phyloP scores from a whole-genome alignment of 2,329 filamentous ascomycete genomes.

The Diaporthe sp. region DNA sequence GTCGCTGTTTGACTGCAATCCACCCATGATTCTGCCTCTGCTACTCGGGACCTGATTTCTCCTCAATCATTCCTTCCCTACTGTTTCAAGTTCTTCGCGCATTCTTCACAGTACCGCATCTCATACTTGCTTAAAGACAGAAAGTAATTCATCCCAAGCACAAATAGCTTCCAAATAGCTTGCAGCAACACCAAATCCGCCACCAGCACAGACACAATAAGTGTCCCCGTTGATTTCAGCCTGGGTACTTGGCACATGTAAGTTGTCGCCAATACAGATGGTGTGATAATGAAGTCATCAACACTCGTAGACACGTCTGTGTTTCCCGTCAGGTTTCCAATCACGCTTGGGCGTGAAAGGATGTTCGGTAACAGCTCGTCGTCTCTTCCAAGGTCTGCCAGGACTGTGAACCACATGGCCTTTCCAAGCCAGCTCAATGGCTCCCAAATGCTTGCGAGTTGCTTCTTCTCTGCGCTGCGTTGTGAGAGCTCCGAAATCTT shows the following conservation, averaged over 20 bases:
- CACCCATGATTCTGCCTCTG: too few relatives aligned
- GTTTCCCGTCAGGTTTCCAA: neutral
- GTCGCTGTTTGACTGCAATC: too few relatives aligned
- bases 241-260: neutral
- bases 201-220: neutral
- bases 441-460: neutral
- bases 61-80: neutral
- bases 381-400: slow-evolving; percentile 12
- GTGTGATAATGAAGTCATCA: neutral
- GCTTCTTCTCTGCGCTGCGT: neutral
- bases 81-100: neutral
- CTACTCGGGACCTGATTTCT: too few relatives aligned
- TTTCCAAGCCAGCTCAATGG: neutral
- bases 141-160: neutral
- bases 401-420: neutral
- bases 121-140: neutral
- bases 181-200: slow-evolving; percentile 8
- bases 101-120: neutral
- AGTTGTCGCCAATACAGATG: neutral
- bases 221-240: neutral
- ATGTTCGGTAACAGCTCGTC: slow-evolving; percentile 1
- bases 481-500: neutral
- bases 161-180: neutral
- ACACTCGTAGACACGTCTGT: neutral
- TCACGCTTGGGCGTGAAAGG: neutral